Percentiles rank a stretch among this genome's conserved stretches.
Conservation (phyloP, 73 alveolate genomes). For the Paramecium octaurelia region DNA sequence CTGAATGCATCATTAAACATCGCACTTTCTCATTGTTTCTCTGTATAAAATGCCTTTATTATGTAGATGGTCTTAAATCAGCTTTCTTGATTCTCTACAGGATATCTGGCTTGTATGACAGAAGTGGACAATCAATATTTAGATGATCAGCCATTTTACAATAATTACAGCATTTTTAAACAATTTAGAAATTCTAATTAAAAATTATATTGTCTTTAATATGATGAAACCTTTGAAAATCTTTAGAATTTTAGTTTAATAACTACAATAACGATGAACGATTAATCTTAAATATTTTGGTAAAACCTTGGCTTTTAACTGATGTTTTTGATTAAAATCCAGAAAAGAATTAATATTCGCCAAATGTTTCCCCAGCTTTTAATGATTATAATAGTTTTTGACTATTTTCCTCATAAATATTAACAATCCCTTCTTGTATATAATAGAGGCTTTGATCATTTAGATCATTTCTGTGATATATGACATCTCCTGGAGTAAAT, state of each 20-base stretch:
- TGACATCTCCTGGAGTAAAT: conserved; percentile 38
- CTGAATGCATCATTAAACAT: background rate
- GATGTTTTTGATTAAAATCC: background rate
- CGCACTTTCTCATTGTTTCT: background rate
- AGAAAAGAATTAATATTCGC: conserved; percentile 31
- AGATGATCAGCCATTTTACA: background rate
- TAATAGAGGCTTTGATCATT: background rate
- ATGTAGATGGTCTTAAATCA: background rate
- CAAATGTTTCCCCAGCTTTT: conserved; percentile 6
- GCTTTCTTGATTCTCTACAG: background rate
- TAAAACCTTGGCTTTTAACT: background rate
- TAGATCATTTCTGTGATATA: background rate
- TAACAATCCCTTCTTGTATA: conserved; percentile 6
- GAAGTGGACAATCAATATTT: background rate
- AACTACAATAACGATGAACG: background rate
- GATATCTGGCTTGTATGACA: background rate
- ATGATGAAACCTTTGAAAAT: conserved; percentile 19
- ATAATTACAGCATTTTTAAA: background rate
- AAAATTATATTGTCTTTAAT: background rate
- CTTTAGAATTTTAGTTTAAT: background rate
- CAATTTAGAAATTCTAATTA: background rate
- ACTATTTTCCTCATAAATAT: background rate
- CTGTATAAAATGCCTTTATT: background rate
- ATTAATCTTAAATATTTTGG: background rate
- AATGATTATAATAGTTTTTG: background rate